A percentile compares a stretch with the other conserved stretches of the same genome.
Conservation (phyloP, 2,329 filamentous ascomycete genomes). For the Nigrograna mackinnonii region DNA sequence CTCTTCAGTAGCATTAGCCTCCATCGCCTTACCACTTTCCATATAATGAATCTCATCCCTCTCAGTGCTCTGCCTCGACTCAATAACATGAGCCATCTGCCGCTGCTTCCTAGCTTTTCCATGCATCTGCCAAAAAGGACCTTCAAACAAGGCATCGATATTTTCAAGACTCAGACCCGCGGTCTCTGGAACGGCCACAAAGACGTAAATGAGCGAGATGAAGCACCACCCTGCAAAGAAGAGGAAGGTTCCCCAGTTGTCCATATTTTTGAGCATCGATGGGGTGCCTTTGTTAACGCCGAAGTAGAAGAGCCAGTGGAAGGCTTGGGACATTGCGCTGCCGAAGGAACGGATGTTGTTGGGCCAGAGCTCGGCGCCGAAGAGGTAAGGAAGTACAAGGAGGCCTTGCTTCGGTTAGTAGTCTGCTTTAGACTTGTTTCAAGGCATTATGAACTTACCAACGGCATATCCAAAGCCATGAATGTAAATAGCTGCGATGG, state of each 20-base stretch:
- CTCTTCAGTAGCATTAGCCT: no score
- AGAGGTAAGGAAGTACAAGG: constrained; percentile 49
- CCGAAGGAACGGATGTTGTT: constrained; percentile 51
- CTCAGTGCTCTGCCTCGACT: not conserved
- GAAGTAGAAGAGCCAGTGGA: constrained; percentile 51
- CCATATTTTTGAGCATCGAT: constrained; percentile 33
- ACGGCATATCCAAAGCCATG: constrained; percentile 51
- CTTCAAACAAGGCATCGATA: constrained; percentile 42
- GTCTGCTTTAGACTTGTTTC: not conserved
- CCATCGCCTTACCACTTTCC: no score
- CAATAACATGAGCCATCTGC: not conserved
- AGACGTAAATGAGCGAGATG: constrained; percentile 43
- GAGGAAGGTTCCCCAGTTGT: constrained; percentile 50
- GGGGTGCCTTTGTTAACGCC: constrained; percentile 41
- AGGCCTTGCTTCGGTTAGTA: constrained; percentile 12
- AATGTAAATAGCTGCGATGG: constrained; percentile 50
- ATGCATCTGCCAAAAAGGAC: constrained; percentile 18
- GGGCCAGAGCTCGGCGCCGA: constrained; percentile 51
- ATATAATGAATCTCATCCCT: not conserved
- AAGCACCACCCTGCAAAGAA: constrained; percentile 46
- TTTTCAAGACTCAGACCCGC: constrained; percentile 44
- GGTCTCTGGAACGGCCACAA: constrained; percentile 45
- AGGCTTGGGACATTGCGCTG: constrained; percentile 41
- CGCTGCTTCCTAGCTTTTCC: not conserved
- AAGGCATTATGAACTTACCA: constrained; percentile 13